Evolutionary conservation across 768 basidiomycete genomes (phyloP), one percentile per base, ranked within the genome.

Genomic region (Lentinula raphanica): DNA sequence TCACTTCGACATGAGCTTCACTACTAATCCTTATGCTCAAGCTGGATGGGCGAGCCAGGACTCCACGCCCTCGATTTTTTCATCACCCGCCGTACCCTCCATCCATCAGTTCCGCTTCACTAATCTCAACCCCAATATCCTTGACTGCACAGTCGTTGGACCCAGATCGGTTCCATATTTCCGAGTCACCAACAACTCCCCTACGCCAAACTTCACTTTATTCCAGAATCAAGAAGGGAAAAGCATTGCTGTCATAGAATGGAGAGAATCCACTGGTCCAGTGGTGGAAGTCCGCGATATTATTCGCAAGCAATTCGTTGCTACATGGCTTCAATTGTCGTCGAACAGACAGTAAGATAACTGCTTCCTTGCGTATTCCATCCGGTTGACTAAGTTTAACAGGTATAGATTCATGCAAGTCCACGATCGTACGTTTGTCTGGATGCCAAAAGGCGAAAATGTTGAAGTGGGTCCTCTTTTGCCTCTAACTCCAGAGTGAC

Each of bases 81-180:
- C 59, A 13, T 36, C 23, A 35, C 39, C 58, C 19, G 53, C 64
- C 6, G 25, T 69, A 2, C 62, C 69, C 3, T 60, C 68, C 5
- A 69, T 69, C 59, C 62, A 74, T 63, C 69, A 72, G 5, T 69
- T 76, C 64, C 65, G 66, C 9, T 78, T 79, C 68, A 69, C 71
- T n/a, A 66, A 74, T 28, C 67, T 76, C 60, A 75, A 69, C 54
- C 71, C 72, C 3, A 74, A 74, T 27, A 67, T 82, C 15, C 66
- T 79, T 21, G 73, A 80, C 64, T 79, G 74, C 59, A 68, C 62
- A 17, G 73, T 83, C 39, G 57, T 75, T 42, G 80, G 80, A 0
- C 74, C 81, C 0, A 71, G 72, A 39, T 67, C 69, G 21, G 70
- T 71, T 60, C 69, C 73, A 29, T 71, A 68, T 13, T 80, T 79